Percentiles rank a stretch among this genome's conserved stretches.
Evolutionary conservation across 2,329 filamentous ascomycete genomes (phyloP).

Genomic region (Juglanconis juglandina): DNA sequence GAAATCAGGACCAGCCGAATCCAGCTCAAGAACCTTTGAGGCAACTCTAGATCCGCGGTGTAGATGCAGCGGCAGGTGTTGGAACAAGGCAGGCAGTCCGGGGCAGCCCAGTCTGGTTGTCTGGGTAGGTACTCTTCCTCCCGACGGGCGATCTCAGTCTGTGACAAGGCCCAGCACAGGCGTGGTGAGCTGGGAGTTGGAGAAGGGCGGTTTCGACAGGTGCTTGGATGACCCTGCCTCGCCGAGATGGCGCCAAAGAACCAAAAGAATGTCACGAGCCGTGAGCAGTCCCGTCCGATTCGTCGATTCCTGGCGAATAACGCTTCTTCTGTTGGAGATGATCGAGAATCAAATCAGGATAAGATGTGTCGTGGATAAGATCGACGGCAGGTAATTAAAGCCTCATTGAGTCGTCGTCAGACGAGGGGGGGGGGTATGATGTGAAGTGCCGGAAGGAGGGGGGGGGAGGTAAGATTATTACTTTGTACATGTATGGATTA

Average conservation of each 20-base stretch:
- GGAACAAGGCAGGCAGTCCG: too few relatives aligned
- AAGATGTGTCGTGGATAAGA: not conserved
- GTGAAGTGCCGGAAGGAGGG: not conserved
- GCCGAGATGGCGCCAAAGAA: slow-evolving; percentile 4
- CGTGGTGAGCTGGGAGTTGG: not conserved
- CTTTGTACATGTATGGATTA: not conserved
- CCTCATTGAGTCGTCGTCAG: not conserved
- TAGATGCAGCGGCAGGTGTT: not conserved
- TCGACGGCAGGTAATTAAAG: not conserved
- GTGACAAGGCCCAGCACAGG: slow-evolving; percentile 3
- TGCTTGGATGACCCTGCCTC: slow-evolving; percentile 17
- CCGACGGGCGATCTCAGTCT: not conserved
- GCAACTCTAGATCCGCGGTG: not conserved
- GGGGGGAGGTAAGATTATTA: not conserved
- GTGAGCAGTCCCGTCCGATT: not conserved
- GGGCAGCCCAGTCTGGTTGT: too few relatives aligned
- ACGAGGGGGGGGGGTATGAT: not conserved
- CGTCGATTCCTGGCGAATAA: not conserved
- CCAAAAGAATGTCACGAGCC: not conserved
- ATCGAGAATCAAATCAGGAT: too few relatives aligned
- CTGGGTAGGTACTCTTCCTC: not conserved
- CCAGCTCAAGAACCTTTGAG: not conserved
- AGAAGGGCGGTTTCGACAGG: slow-evolving; percentile 15
- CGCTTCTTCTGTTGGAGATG: too few relatives aligned
- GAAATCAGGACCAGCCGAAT: not conserved